Percentiles rank a stretch among this genome's conserved stretches.
phyloP scores from a whole-genome alignment of 2,329 filamentous ascomycete genomes.

The Trichophyton verrucosum region DNA sequence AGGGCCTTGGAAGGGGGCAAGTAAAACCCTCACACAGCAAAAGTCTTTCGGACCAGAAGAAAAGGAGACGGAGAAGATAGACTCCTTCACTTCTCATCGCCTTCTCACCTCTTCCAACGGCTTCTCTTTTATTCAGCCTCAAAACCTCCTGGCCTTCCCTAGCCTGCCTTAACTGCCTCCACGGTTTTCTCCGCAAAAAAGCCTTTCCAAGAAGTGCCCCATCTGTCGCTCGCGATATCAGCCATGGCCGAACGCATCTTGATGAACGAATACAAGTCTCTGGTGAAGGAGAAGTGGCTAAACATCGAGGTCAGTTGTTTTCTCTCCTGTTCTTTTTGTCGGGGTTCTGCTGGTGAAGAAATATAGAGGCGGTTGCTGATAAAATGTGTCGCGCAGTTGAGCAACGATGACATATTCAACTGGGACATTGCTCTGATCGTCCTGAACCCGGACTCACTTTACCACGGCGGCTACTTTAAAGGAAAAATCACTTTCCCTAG shows the following conservation, averaged over 20 bases:
- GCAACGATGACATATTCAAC: slow-evolving; percentile 70
- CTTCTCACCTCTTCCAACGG: neutral
- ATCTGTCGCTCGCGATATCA: neutral
- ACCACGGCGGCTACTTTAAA: slow-evolving; percentile 87
- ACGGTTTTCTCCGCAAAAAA: neutral
- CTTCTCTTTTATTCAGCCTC: neutral
- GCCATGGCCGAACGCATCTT: slow-evolving; percentile 61
- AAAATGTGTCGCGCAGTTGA: slow-evolving; percentile 42
- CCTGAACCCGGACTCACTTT: slow-evolving; percentile 80
- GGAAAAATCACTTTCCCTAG: slow-evolving; percentile 75
- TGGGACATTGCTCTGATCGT: slow-evolving; percentile 88
- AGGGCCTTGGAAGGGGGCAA: neutral
- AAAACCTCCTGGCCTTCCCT: neutral
- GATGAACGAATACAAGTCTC: slow-evolving; percentile 72
- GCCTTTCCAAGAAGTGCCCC: neutral
- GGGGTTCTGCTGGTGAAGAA: neutral
- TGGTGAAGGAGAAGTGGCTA: slow-evolving; percentile 87
- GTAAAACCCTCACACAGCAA: neutral
- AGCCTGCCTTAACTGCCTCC: neutral
- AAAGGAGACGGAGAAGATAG: neutral
- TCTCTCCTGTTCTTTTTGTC: neutral
- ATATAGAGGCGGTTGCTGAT: neutral
- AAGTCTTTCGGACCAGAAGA: neutral
- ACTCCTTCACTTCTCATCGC: neutral
- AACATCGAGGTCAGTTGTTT: slow-evolving; percentile 58